These are phyloP conservation scores for Friedmanniomyces simplex DNA, from an alignment of 495 filamentous ascomycete genomes.

Conservation along the genomic window DNA sequence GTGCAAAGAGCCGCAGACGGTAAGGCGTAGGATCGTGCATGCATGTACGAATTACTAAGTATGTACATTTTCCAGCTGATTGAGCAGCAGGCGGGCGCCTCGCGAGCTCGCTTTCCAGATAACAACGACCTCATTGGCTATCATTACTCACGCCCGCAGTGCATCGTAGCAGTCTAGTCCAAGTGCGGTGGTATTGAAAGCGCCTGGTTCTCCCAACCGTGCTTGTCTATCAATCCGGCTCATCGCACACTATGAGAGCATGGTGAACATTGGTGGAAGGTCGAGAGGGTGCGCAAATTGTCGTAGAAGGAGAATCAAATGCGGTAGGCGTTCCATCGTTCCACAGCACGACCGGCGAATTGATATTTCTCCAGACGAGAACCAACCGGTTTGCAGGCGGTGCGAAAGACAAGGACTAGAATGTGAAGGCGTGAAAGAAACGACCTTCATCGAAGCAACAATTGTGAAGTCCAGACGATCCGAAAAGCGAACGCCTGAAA, in stretches of 20 bases:
- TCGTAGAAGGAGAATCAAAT: conserved; percentile 1
- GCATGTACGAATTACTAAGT: no score
- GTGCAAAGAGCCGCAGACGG: no score
- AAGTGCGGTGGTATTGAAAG: background rate
- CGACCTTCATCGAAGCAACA: conserved; percentile 3
- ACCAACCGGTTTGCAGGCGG: background rate
- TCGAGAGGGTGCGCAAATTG: conserved; percentile 3
- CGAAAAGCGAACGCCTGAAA: background rate
- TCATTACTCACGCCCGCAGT: no score
- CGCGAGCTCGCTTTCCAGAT: no score
- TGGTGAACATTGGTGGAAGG: background rate
- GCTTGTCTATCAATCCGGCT: background rate
- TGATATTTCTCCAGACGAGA: conserved; percentile 1
- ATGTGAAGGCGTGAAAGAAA: conserved; percentile 2
- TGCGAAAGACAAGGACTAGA: conserved; percentile 3
- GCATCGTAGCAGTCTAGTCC: no score
- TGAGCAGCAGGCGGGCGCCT: no score
- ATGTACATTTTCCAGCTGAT: no score
- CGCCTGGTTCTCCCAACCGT: no score
- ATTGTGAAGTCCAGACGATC: background rate
- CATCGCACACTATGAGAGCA: background rate
- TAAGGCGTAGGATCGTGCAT: no score
- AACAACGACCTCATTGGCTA: no score
- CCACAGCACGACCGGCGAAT: background rate
- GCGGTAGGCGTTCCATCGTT: background rate